Evolutionary conservation across 1,139 yeast genomes (phyloP), one percentile per base, ranked within the genome.

Genomic region (Protomyces macrosporus): DNA sequence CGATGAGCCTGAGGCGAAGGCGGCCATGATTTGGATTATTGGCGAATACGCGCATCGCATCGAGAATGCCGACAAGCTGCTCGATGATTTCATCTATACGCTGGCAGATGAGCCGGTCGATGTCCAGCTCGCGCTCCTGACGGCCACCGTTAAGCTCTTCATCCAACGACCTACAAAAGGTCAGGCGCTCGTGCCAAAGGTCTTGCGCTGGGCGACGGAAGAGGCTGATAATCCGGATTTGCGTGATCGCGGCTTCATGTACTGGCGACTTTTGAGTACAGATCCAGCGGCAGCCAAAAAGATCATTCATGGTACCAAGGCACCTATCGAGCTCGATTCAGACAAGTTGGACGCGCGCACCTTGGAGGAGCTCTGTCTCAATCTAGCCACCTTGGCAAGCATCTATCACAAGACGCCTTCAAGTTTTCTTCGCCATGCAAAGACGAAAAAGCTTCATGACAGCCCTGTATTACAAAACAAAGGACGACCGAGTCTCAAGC

Each of bases 371-470:
- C 77, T 91, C 63, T 96, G 89, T 70, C 78, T 91, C 68, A 68
- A 69, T 48, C 84, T 91, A 50, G 97, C 97, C 0, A 79, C 90
- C 0, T 76, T 91, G 63, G 91, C 96, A 0, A 87, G 96, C 0
- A 84, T 91, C 35, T 91, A 90, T 71, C 77, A 90, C 69, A 88
- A 90, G 70, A 96, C 97, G 0, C 86, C 89, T 4, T 81, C 82
- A 33, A 88, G 84, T 68, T 90, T 91, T 1, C 90, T 91, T 76
- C 77, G 96, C 51, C 75, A 82, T 52, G 82, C 90, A 1, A 85
- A 82, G 68, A 76, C 81, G 3, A 85, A 81, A 65, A 72, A 73
- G 30, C 75, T 91, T 37, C 79, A 83, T 0, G 72, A 74, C 7
- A 85, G 90, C 53, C 89, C 93, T 0, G 93, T 91, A 0, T 75